A percentile compares a stretch with the other conserved stretches of the same genome.
phyloP scores from a whole-genome alignment of 176 grass and related monocot species.

The Eleusine indica region DNA sequence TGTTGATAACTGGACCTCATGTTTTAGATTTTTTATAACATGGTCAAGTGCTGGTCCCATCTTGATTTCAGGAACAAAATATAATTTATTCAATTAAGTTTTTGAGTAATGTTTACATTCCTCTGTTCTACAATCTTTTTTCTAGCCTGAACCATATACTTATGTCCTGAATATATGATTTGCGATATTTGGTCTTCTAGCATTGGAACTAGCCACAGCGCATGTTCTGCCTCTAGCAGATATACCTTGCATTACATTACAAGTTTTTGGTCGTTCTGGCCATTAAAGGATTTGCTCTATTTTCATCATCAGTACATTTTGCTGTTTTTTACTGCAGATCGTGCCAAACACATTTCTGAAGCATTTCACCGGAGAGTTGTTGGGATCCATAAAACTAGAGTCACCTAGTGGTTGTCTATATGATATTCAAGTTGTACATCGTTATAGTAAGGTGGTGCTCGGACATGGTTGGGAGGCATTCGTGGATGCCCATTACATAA shows the following conservation, averaged over 20 bases:
- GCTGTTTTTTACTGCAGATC: slow-evolving; percentile 28
- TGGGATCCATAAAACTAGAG: slow-evolving; percentile 38
- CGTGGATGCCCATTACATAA: slow-evolving; percentile 37
- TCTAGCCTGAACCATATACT: not conserved
- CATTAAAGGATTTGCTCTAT: not conserved
- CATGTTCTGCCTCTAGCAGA: not conserved
- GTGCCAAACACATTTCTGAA: slow-evolving; percentile 50
- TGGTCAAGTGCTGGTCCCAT: slow-evolving; percentile 2
- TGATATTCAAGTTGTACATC: slow-evolving; percentile 27
- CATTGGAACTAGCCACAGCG: not conserved
- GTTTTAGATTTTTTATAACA: slow-evolving; percentile 20
- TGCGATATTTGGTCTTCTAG: not conserved
- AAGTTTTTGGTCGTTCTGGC: not conserved
- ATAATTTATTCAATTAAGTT: not conserved
- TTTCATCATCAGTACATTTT: not conserved
- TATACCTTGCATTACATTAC: not conserved
- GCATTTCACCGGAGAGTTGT: slow-evolving; percentile 34
- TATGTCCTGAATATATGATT: not conserved
- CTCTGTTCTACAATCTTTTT: not conserved
- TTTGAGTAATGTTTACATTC: not conserved
- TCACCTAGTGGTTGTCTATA: slow-evolving; percentile 39
- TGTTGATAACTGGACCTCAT: not conserved
- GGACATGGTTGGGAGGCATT: slow-evolving; percentile 55
- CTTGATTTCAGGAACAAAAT: not conserved
- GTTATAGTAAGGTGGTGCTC: slow-evolving; percentile 23